Conservation (phyloP, 148 eudicot genomes). For the Spergularia bocconei region DNA sequence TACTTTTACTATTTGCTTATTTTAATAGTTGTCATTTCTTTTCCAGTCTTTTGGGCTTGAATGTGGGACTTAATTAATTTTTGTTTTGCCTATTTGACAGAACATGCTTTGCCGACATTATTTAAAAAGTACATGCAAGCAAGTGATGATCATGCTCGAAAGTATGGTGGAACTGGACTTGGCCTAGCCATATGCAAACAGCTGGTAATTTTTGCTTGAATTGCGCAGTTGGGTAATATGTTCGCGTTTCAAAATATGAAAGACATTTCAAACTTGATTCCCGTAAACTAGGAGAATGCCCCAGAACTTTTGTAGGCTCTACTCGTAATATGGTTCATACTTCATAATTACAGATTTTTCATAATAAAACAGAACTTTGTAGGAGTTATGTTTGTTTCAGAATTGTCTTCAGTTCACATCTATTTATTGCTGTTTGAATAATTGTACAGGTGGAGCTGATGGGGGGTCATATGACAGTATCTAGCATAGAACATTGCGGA, state of each 20-base stretch:
- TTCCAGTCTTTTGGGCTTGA: neutral
- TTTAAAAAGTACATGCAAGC: slow-evolving; percentile 93
- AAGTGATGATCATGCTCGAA: slow-evolving; percentile 83
- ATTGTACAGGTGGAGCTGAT: slow-evolving; percentile 76
- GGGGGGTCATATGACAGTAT: slow-evolving; percentile 88
- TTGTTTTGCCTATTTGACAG: slow-evolving; percentile 35
- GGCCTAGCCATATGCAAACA: slow-evolving; percentile 98
- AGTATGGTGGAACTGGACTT: slow-evolving; percentile 96
- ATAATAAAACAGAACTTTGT: no score
- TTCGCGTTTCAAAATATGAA: neutral
- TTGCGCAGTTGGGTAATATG: neutral
- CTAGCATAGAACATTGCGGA: slow-evolving; percentile 65
- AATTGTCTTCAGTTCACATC: neutral
- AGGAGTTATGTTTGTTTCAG: neutral
- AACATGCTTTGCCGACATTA: slow-evolving; percentile 74
- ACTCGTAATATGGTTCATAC: neutral
- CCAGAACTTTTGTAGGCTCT: neutral
- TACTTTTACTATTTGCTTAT: neutral
- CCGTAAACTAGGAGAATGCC: neutral
- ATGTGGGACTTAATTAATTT: neutral
- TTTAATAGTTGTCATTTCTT: neutral
- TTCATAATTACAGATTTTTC: neutral
- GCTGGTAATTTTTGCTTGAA: slow-evolving; percentile 45
- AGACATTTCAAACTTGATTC: neutral
- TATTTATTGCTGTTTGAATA: neutral